Evolutionary conservation across 1,284 basidiomycete species (phyloP).

Genomic region (Boletus calvinii): DNA sequence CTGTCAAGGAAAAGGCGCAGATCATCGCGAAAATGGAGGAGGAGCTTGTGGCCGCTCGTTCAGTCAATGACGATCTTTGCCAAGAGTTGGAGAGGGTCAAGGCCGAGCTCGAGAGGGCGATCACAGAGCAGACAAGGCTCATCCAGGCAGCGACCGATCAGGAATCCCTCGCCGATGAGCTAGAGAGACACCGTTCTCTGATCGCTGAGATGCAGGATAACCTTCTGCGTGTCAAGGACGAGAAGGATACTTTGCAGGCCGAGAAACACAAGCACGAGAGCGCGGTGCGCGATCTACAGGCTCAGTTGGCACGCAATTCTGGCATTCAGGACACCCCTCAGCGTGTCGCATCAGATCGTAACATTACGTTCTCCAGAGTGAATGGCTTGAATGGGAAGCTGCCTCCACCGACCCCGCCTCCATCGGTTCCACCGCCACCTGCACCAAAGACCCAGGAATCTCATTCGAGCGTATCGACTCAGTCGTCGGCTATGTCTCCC

Average conservation of each 20-base stretch:
- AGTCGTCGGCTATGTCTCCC: slow-evolving; percentile 51
- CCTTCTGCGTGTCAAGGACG: slow-evolving; percentile 73
- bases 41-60: slow-evolving; percentile 45
- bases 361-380: slow-evolving; percentile 52
- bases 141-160: slow-evolving; percentile 71
- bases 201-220: slow-evolving; percentile 75
- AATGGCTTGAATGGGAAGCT: slow-evolving; percentile 69
- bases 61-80: slow-evolving; percentile 54
- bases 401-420: slow-evolving; percentile 87
- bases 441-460: slow-evolving; percentile 59
- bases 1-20: slow-evolving; percentile 50
- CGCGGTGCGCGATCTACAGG: slow-evolving; percentile 71
- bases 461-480: slow-evolving; percentile 51
- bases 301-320: slow-evolving; percentile 64
- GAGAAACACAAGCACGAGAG: slow-evolving; percentile 71
- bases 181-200: slow-evolving; percentile 73
- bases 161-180: slow-evolving; percentile 67
- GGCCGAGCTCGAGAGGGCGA: slow-evolving; percentile 59
- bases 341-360: slow-evolving; percentile 54
- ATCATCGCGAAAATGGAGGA: slow-evolving; percentile 48
- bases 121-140: slow-evolving; percentile 58
- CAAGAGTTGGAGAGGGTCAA: slow-evolving; percentile 55
- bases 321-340: slow-evolving; percentile 41
- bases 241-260: slow-evolving; percentile 71
- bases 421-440: slow-evolving; percentile 84